Percentiles rank a stretch among this genome's conserved stretches.
Evolutionary conservation across 1,284 basidiomycete species (phyloP).

Genomic region (Papiliotrema laurentii): DNA sequence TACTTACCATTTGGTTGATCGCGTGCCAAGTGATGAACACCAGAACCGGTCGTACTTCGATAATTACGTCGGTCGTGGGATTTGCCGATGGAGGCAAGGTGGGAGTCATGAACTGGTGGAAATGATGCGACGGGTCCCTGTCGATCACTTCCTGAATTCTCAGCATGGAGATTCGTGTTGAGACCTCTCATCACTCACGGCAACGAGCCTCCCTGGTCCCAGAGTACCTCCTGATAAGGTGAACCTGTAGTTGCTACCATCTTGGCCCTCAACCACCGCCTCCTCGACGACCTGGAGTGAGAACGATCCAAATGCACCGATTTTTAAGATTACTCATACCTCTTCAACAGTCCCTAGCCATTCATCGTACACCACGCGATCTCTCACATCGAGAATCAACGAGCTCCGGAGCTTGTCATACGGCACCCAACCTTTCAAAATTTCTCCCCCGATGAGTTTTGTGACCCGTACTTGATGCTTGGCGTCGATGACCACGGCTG

Average conservation of each 20-base stretch:
- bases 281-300: slow-evolving; percentile 74
- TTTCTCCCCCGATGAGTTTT: slow-evolving; percentile 66
- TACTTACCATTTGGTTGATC: slow-evolving; percentile 72
- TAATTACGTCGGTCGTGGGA: slow-evolving; percentile 27
- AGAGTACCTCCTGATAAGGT: slow-evolving; percentile 48
- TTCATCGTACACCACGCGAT: slow-evolving; percentile 74
- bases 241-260: slow-evolving; percentile 71
- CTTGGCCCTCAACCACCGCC: slow-evolving; percentile 61
- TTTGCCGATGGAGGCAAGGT: slow-evolving; percentile 22
- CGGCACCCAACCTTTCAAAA: slow-evolving; percentile 62
- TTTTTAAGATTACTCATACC: slow-evolving; percentile 21
- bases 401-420: slow-evolving; percentile 59
- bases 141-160: slow-evolving; percentile 21
- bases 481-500: slow-evolving; percentile 68
- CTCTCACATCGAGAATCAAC: slow-evolving; percentile 57
- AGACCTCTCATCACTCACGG: background rate
- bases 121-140: slow-evolving; percentile 1
- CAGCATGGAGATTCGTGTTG: no score
- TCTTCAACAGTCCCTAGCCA: slow-evolving; percentile 76
- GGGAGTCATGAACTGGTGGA: slow-evolving; percentile 29
- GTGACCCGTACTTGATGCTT: slow-evolving; percentile 62
- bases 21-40: slow-evolving; percentile 84
- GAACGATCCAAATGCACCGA: background rate
- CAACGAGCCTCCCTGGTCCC: slow-evolving; percentile 15
- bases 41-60: slow-evolving; percentile 71